Conservation (phyloP, 306 rosid species). For the Vicia faba region DNA sequence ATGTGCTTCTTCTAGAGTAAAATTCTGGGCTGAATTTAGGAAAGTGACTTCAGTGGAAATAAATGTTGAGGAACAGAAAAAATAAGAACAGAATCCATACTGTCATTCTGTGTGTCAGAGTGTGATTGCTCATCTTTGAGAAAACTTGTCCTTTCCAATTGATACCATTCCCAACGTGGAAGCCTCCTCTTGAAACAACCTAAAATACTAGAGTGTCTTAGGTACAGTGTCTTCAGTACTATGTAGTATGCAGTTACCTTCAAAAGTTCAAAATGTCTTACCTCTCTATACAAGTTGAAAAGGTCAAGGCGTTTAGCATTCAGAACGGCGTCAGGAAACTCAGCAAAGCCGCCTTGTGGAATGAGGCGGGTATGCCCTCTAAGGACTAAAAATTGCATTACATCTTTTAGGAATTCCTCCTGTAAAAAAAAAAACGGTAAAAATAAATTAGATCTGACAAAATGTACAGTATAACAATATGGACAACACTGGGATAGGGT, state of each 20-base stretch:
- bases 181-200: slow-evolving; percentile 99
- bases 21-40: too few species aligned
- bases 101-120: slow-evolving; percentile 94
- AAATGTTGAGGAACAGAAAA: slow-evolving; percentile 1
- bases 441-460: slow-evolving; percentile 10
- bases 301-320: slow-evolving; percentile 98
- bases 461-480: slow-evolving; percentile 17
- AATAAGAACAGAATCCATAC: slow-evolving; percentile 50
- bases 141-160: slow-evolving; percentile 99
- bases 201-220: slow-evolving; percentile 36
- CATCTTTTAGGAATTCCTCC: slow-evolving; percentile 95
- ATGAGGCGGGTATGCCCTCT: slow-evolving; percentile 89
- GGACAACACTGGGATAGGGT: too few species aligned
- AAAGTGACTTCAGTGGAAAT: too few species aligned
- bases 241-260: slow-evolving; percentile 22
- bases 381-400: slow-evolving; percentile 87
- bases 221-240: slow-evolving; percentile 17
- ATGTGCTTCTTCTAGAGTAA: too few species aligned
- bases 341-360: slow-evolving; percentile 87
- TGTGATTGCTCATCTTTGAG: slow-evolving; percentile 96
- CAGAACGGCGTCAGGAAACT: slow-evolving; percentile 94
- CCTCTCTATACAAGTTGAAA: slow-evolving; percentile 96
- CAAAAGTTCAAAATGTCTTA: slow-evolving; percentile 32
- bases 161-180: slow-evolving; percentile 97
- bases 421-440: slow-evolving; percentile 36